phyloP scores from a whole-genome alignment of 176 grass and related monocot species.

The Dactylis glomerata region DNA sequence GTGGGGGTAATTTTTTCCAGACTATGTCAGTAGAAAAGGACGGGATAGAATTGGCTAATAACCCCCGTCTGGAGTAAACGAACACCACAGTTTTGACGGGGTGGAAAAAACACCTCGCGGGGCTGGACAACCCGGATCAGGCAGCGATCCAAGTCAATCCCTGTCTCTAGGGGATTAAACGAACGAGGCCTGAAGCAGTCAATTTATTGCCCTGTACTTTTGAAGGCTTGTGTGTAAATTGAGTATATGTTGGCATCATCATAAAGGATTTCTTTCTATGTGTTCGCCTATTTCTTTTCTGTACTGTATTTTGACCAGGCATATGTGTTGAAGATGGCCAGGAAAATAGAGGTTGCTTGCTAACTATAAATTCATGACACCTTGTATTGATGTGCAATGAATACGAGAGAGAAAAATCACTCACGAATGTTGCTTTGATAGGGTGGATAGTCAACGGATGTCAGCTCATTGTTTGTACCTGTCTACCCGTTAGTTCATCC shows the following conservation, averaged over 20 bases:
- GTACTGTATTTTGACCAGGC: neutral
- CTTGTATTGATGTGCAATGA: neutral
- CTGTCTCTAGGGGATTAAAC: no score
- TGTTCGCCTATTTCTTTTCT: neutral
- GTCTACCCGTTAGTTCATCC: neutral
- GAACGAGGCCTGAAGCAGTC: neutral
- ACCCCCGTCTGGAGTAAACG: no score
- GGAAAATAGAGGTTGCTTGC: neutral
- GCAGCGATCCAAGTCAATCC: no score
- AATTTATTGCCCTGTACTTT: neutral
- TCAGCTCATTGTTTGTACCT: neutral
- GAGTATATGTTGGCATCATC: slow-evolving; percentile 1
- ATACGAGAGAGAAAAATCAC: neutral
- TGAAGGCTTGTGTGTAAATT: neutral
- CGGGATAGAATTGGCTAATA: no score
- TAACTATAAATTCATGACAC: neutral
- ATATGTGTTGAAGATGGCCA: neutral
- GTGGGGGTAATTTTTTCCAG: no score
- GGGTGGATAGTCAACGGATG: neutral
- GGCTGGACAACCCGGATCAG: no score
- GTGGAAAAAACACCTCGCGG: no score
- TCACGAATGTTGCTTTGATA: neutral
- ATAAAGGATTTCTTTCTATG: neutral
- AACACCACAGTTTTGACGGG: no score
- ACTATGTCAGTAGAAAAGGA: no score